Conservation (phyloP, 495 filamentous ascomycete genomes). For the Aspergillus steynii region DNA sequence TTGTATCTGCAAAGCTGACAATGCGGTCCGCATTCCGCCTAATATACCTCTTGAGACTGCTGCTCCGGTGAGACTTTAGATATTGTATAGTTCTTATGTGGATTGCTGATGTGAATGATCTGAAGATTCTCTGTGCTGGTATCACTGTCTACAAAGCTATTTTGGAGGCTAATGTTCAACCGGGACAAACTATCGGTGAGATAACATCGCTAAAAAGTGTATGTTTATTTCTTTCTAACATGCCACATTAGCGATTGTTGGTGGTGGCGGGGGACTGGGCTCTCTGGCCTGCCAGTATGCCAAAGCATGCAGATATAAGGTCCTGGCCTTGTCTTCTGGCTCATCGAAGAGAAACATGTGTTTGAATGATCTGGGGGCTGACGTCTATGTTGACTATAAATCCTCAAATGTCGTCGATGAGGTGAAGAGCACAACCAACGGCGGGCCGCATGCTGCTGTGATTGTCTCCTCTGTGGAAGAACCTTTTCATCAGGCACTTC, state of each 20-base stretch:
- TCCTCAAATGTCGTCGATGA: background rate
- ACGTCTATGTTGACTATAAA: conserved; percentile 12
- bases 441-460: conserved; percentile 8
- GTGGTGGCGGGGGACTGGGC: conserved; percentile 8
- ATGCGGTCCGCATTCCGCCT: conserved; percentile 13
- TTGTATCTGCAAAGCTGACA: conserved; percentile 14
- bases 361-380: conserved; percentile 5
- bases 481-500: conserved; percentile 7
- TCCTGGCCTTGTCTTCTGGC: conserved; percentile 5
- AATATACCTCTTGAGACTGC: conserved; percentile 12
- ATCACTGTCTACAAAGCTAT: conserved; percentile 20
- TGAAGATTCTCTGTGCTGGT: conserved; percentile 17
- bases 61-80: conserved; percentile 7
- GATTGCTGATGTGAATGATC: background rate
- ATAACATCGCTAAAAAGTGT: background rate
- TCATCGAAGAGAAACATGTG: conserved; percentile 2
- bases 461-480: conserved; percentile 3
- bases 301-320: conserved; percentile 7
- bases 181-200: conserved; percentile 14
- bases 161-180: conserved; percentile 13
- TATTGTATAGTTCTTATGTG: too few relatives aligned
- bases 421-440: background rate
- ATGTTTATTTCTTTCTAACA: background rate
- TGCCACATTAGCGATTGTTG: conserved; percentile 5
- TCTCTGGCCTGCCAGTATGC: conserved; percentile 9